Base-by-base conservation (phyloP, 306 rosid genomes). In the Rosa persica region DNA sequence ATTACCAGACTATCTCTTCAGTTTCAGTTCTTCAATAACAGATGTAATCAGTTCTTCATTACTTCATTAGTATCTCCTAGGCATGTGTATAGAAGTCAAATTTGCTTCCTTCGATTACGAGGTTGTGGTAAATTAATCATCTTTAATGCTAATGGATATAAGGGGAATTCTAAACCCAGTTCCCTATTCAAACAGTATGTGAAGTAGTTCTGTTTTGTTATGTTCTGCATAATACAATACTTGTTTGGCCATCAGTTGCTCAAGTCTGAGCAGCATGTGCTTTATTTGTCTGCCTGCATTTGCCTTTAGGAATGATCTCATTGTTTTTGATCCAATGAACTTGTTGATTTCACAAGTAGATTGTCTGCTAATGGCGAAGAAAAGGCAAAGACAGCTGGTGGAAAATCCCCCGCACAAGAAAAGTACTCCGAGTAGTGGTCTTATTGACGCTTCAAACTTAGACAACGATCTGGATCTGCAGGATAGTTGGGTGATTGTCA, bases 401-500 rank as follows among this genome's bases (percentile, higher is more conserved):
- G 85, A 52, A 60, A 48, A 51, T 60, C 12, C 78, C 76, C 81
- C 40, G 86, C 49, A 69, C 75, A 80, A 83, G 72, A 72, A 40
- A 38, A 70, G 44, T 57, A 67, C 83, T 80, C 61, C 88, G 8
- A 65, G 76, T 23, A 65, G 76, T 23, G 65, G 61, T 81, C 82
- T 54, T 60, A 42, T 70, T 58, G 86, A 83, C 75, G 79, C 85
- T 25, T 80, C 81, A 71, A 78, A 74, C 76, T 40, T 67, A 40
- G 80, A 81, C 72, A 67, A 64, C 15, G 82, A 67, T 79, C 77
- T 48, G 42, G 86, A 86, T 51, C 76, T 72, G 75, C 82, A 49
- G 12, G 89, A 74, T 76, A 85, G 86, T 82, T 95, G 99, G 98
- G 81, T 95, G 79, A 93, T 91, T 44, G 98, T 95, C 13, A 93